Percentiles rank a stretch among this genome's conserved stretches.
Conservation (phyloP, 2,329 filamentous ascomycete species). For the Alternaria infectoria region DNA sequence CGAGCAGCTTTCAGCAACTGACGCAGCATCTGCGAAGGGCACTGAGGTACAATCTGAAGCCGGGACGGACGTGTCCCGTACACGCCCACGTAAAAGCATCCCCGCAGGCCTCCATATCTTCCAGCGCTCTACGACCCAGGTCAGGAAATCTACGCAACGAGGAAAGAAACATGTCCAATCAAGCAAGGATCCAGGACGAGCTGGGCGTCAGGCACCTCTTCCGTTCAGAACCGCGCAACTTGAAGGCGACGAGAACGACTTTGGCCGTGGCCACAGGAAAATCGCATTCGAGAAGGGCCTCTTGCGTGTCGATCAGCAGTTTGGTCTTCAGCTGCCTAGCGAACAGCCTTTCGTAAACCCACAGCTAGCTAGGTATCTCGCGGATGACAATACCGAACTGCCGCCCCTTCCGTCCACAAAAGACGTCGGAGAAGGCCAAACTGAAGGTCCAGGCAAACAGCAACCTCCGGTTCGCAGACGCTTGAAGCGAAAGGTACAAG, state of each 20-base stretch:
- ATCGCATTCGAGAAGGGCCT: conserved; percentile 48
- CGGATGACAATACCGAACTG: conserved; percentile 35
- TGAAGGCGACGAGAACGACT: conserved; percentile 51
- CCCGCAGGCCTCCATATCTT: conserved; percentile 17
- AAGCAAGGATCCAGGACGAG: background rate
- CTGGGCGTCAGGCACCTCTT: conserved; percentile 4
- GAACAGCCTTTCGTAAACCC: conserved; percentile 29
- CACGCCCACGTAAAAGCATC: conserved; percentile 2
- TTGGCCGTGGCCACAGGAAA: conserved; percentile 42
- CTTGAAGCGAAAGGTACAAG: conserved; percentile 46
- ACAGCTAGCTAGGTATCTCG: conserved; percentile 42
- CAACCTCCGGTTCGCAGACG: conserved; percentile 24
- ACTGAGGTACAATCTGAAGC: background rate
- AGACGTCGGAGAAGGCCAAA: conserved; percentile 20
- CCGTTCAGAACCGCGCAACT: conserved; percentile 49
- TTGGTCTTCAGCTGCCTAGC: conserved; percentile 13
- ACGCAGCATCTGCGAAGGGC: background rate
- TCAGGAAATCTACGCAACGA: conserved; percentile 1
- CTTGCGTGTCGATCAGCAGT: conserved; percentile 36
- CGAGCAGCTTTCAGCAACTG: background rate
- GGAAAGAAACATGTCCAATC: background rate
- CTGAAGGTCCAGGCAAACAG: background rate
- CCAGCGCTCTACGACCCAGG: conserved; percentile 5
- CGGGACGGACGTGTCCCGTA: background rate
- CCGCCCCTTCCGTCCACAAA: conserved; percentile 23